Evolutionary conservation across 345 rosid species (phyloP).

Genomic region (Acer saccharum): DNA sequence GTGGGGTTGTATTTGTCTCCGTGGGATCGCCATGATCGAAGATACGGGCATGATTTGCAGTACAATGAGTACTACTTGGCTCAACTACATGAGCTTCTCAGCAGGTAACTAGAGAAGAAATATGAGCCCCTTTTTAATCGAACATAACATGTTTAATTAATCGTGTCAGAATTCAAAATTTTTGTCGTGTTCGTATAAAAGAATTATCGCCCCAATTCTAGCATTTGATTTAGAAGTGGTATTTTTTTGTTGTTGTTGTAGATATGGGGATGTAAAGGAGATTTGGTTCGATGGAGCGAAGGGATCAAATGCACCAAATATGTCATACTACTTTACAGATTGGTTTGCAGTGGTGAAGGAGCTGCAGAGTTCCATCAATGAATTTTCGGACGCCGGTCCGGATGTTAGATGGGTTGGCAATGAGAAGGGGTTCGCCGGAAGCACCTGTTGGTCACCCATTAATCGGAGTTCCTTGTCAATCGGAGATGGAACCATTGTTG

Average conservation of each 20-base stretch:
- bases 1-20: conserved; percentile 71
- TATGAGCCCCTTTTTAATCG: no score
- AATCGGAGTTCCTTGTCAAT: conserved; percentile 62
- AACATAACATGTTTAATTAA: no score
- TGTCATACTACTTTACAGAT: conserved; percentile 61
- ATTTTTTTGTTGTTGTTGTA: neutral
- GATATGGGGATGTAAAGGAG: conserved; percentile 62
- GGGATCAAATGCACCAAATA: conserved; percentile 58
- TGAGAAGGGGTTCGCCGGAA: conserved; percentile 62
- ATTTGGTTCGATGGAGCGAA: conserved; percentile 87
- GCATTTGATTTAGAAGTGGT: neutral
- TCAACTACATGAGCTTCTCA: conserved; percentile 67
- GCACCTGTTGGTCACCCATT: conserved; percentile 70
- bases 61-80: conserved; percentile 75
- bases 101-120: conserved; percentile 28
- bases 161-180: neutral
- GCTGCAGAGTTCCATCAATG: conserved; percentile 66
- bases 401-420: conserved; percentile 76
- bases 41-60: conserved; percentile 59
- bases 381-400: conserved; percentile 79
- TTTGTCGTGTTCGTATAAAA: no score
- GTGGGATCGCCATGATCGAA: conserved; percentile 70
- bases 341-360: conserved; percentile 83
- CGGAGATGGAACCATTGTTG: conserved; percentile 50
- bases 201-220: neutral